Base-by-base conservation (phyloP, 2,329 filamentous ascomycete genomes). In the Beauveria medogensis region DNA sequence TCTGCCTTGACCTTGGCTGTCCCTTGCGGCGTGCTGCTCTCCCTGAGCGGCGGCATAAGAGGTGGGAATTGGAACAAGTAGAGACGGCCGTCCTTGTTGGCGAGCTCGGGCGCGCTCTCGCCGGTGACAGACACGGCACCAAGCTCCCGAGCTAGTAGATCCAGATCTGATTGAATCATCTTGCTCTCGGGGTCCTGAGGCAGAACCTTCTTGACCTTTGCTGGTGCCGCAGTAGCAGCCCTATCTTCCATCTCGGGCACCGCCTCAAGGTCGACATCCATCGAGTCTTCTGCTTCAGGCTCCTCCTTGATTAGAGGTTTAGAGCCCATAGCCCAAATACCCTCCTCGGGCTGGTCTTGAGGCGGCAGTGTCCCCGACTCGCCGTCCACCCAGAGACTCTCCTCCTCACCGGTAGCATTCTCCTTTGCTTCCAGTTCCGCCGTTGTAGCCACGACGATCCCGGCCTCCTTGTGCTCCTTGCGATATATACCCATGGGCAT, bases 1-100 rank as follows among this genome's bases (percentile, higher is more conserved):
- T 74, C 74, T 60, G 80, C 79, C 68, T 82, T 80, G 60, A 80
- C 68, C 34, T 72, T 72, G 56, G 65, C 63, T 24, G 60, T 54
- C 1, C 66, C 51, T 48, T 67, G 63, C 34, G 69, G 64, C 24
- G 68, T 67, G 26, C 68, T 64, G 14, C 67, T 62, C 61, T 64
- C 69, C 63, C 70, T 74, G n/a, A 87, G 73, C 0, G 82, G 80
- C 8, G 85, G 84, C 12, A 87, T 76, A 4, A 86, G 73, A 5
- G 83, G 83, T 46, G 85, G 85, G 65, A 88, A 82, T 66, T 87
- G 85, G 72, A 87, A 87, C 55, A 88, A 75, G 64, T 86, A 87
- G 57, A 87, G 70, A 43, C 82, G 78, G 24, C 84, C 83, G 51
- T 85, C 82, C 64, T 76, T 76, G 70, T 74, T 71, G 52, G 70